Base-by-base conservation (phyloP, 306 rosid species). In the barrel medic (Medicago truncatula) region DNA sequence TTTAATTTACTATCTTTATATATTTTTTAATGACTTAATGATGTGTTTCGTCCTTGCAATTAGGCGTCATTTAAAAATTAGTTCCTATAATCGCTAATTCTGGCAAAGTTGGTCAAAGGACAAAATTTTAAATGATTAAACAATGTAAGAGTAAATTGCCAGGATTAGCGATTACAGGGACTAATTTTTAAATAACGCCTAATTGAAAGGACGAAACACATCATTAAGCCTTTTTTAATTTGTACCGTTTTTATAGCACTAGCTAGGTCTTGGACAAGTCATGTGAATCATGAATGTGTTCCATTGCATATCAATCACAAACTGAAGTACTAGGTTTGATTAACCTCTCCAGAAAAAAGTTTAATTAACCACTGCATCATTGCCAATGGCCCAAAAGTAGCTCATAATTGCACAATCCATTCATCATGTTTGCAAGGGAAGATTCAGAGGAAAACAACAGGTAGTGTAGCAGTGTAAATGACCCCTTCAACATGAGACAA, bases 291-390 rank as follows among this genome's bases (percentile, higher is more conserved):
- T 72, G 72, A 67, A 50, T 56, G 65, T 60, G 49, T 28, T 65
- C 59, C 16, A 56, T 57, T 74, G 69, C 36, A 31, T 63, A 74
- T 50, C 72, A 53, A 61, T 76, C 74, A 54, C 47, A 38, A 59
- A 61, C 39, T 65, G 41, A 72, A 49, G 67, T 77, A 77, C 82
- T 64, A 70, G 78, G 78, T 71, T 34, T 34, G 7, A 34, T 74
- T 47, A 40, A 31, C 71, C 54, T 28, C 31, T 28, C 23, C 1
- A 28, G 3, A 3, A 28, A 28, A 28, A 28, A 28, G 31, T 28
- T 34, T 34, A 34, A 5, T 74, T 47, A 40, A 31, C 71, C 54
- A 41, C 56, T 25, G 28, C 41, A 16, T 74, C 64, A 57, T 66
- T 50, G 43, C 61, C 60, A 64, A 38, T 41, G 6, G 41, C 58